These are phyloP conservation scores for Rhizoclosmatium sp. DNA, from an alignment of 192 early-diverging fungal species.

Conservation along the genomic window DNA sequence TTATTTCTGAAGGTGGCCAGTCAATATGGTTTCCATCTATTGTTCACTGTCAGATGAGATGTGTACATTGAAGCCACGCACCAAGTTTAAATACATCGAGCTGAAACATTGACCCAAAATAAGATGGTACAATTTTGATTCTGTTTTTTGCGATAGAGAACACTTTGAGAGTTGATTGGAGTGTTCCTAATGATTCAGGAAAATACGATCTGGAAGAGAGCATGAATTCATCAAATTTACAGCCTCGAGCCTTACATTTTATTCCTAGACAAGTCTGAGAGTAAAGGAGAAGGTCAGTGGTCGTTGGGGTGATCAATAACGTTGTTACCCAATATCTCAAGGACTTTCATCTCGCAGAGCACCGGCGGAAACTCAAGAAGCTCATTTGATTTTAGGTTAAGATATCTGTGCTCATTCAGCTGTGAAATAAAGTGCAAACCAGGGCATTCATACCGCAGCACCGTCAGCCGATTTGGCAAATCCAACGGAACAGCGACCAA, in stretches of 20 bases:
- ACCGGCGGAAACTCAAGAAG: conserved; percentile 2
- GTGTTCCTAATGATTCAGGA: conserved; percentile 13
- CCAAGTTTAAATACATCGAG: conserved; percentile 16
- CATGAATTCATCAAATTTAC: background rate
- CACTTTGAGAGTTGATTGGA: conserved; percentile 14
- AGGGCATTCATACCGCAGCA: conserved; percentile 1
- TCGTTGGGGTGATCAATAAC: background rate
- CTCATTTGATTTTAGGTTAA: conserved; percentile 4
- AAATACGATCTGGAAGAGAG: background rate
- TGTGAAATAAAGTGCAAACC: background rate
- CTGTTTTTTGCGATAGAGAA: conserved; percentile 20
- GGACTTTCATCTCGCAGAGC: background rate
- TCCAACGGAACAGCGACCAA: background rate
- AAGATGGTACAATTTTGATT: conserved; percentile 7
- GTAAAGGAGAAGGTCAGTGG: too few relatives aligned
- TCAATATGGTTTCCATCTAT: conserved; percentile 23
- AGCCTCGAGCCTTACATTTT: background rate
- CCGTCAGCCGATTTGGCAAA: background rate
- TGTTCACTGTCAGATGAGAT: background rate
- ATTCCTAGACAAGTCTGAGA: conserved; percentile 11
- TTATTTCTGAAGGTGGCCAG: conserved; percentile 20
- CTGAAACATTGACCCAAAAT: background rate
- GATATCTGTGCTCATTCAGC: background rate
- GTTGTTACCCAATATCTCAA: conserved; percentile 22
- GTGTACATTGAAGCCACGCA: background rate